phyloP scores from a whole-genome alignment of 2,329 filamentous ascomycete genomes.

The Fusarium fujikuroi region DNA sequence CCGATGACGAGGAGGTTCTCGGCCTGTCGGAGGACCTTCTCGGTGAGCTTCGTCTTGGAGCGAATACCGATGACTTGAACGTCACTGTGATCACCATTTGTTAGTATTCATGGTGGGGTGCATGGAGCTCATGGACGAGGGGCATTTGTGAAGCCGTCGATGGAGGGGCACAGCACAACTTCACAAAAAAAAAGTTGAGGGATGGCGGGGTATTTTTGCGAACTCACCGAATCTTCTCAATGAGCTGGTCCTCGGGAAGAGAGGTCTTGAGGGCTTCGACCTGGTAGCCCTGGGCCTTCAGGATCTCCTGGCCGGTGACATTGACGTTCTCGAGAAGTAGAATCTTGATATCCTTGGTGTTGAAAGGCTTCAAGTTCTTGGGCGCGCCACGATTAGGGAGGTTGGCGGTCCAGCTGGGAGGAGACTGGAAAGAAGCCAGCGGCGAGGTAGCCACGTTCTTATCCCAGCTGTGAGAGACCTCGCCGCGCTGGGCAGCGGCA shows the following conservation, averaged over 20 bases:
- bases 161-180: slow-evolving; percentile 32
- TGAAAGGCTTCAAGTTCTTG: slow-evolving; percentile 94
- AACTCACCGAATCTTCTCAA: slow-evolving; percentile 91
- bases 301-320: slow-evolving; percentile 83
- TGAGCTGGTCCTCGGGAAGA: slow-evolving; percentile 89
- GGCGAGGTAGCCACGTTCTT: slow-evolving; percentile 77
- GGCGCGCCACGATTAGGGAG: slow-evolving; percentile 52
- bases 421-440: slow-evolving; percentile 78
- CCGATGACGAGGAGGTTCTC: slow-evolving; percentile 96
- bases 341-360: slow-evolving; percentile 96
- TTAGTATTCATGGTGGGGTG: slow-evolving; percentile 31
- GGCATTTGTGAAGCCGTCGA: slow-evolving; percentile 10
- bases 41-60: slow-evolving; percentile 95
- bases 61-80: slow-evolving; percentile 98
- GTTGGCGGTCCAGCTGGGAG: slow-evolving; percentile 68
- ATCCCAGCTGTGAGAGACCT: slow-evolving; percentile 69
- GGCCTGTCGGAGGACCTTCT: slow-evolving; percentile 84
- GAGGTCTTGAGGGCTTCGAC: slow-evolving; percentile 92
- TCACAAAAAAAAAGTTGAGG: slow-evolving; percentile 21
- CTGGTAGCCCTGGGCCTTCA: slow-evolving; percentile 90
- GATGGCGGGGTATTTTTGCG: slow-evolving; percentile 28
- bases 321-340: slow-evolving; percentile 97
- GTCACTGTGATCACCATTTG: slow-evolving; percentile 65
- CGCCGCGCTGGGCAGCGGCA: slow-evolving; percentile 48
- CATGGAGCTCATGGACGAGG: slow-evolving; percentile 16